Conservation (phyloP, 2,329 filamentous ascomycete genomes). For the Ceratocystis huliohia region DNA sequence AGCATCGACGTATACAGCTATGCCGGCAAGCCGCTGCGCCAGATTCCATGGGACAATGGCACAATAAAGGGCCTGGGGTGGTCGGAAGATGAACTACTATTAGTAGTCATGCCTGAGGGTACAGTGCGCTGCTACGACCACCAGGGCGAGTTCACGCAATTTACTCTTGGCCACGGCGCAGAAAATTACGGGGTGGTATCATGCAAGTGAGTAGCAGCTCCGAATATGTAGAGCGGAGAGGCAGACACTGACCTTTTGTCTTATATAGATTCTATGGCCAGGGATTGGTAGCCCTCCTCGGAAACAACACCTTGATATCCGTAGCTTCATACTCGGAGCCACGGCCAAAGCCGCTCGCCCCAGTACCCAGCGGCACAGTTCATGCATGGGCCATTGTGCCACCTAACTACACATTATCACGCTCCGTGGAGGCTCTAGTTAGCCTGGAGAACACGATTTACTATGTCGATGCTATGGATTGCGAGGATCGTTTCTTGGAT, state of each 20-base stretch:
- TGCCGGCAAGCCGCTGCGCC: slow-evolving; percentile 74
- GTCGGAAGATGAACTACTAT: slow-evolving; percentile 87
- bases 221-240: slow-evolving; percentile 7
- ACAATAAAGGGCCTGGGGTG: slow-evolving; percentile 80
- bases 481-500: slow-evolving; percentile 80
- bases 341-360: slow-evolving; percentile 67
- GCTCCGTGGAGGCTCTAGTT: slow-evolving; percentile 83
- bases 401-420: slow-evolving; percentile 75
- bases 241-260: neutral
- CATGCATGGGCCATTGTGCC: slow-evolving; percentile 83
- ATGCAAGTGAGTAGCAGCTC: slow-evolving; percentile 44
- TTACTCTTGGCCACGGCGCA: slow-evolving; percentile 77
- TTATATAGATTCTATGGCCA: slow-evolving; percentile 59
- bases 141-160: slow-evolving; percentile 91
- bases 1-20: slow-evolving; percentile 91
- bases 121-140: slow-evolving; percentile 83
- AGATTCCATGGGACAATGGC: slow-evolving; percentile 84
- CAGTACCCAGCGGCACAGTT: slow-evolving; percentile 63
- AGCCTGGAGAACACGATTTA: slow-evolving; percentile 76
- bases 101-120: slow-evolving; percentile 80
- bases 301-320: slow-evolving; percentile 73
- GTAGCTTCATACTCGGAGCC: slow-evolving; percentile 89
- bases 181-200: slow-evolving; percentile 77
- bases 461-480: slow-evolving; percentile 76
- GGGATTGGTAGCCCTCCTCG: slow-evolving; percentile 84